phyloP scores from a whole-genome alignment of 176 grass and related monocot genomes.

The Coix lacrymajobi region DNA sequence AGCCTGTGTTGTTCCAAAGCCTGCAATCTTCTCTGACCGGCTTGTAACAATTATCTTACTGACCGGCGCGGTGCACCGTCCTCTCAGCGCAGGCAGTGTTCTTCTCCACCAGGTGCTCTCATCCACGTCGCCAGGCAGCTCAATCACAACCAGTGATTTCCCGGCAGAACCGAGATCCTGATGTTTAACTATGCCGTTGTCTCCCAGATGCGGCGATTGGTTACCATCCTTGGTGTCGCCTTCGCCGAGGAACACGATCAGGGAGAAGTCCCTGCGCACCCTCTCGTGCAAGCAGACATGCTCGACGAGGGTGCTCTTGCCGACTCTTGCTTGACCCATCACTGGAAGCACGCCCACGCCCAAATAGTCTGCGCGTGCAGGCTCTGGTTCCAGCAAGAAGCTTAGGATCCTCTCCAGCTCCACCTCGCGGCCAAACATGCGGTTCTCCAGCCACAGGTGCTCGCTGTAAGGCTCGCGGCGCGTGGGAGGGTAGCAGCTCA shows the following conservation, averaged over 20 bases:
- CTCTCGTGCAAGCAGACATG: constrained; percentile 34
- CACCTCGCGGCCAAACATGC: constrained; percentile 29
- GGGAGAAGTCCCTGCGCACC: constrained; percentile 22
- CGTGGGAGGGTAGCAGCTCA: not conserved
- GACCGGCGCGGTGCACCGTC: accelerated
- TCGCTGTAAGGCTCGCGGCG: not conserved
- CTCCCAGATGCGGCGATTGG: not conserved
- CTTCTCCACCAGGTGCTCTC: constrained; percentile 10
- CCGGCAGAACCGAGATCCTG: not conserved
- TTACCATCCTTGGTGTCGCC: not conserved
- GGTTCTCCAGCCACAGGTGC: not conserved
- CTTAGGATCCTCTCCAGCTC: constrained; percentile 2
- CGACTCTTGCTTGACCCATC: not conserved
- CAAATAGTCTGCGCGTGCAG: too few species aligned
- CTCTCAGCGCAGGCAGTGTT: not conserved
- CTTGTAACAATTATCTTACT: not conserved
- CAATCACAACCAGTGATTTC: constrained; percentile 9
- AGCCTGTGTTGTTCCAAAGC: not conserved
- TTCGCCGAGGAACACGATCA: not conserved
- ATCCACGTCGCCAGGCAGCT: not conserved
- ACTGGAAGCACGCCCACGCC: not conserved
- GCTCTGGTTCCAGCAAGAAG: not conserved
- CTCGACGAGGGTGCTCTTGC: constrained; percentile 36
- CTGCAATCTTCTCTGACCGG: not conserved
- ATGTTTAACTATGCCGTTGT: not conserved